Conservation (phyloP, 1,139 yeast species). For the Hansenula sp. region DNA sequence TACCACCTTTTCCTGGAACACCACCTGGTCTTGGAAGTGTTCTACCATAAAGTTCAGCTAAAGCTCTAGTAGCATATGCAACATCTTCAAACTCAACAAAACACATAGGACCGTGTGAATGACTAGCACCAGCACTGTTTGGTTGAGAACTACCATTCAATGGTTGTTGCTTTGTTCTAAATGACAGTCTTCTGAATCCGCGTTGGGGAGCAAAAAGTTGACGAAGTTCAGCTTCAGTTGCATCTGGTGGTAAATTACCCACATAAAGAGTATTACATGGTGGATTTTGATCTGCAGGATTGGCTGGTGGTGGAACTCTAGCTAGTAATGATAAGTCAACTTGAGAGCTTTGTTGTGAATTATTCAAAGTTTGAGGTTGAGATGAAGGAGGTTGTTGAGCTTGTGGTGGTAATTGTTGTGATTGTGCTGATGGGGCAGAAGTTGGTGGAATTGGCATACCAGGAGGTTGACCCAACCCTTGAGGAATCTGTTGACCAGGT, state of each 20-base stretch:
- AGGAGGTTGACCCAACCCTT: constrained; percentile 15
- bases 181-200: constrained; percentile 89
- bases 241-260: constrained; percentile 96
- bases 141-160: constrained; percentile 32
- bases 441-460: constrained; percentile 16
- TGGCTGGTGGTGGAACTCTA: constrained; percentile 91
- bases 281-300: constrained; percentile 98
- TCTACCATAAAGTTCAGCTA: constrained; percentile 90
- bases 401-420: constrained; percentile 6
- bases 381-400: constrained; percentile 4
- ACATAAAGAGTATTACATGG: constrained; percentile 97
- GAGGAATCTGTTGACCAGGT: constrained; percentile 14
- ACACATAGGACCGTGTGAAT: constrained; percentile 94
- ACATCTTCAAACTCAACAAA: constrained; percentile 98
- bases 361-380: constrained; percentile 9
- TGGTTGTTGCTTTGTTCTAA: constrained; percentile 65
- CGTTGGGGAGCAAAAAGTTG: constrained; percentile 82
- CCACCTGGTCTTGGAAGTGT: constrained; percentile 64
- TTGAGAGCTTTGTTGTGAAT: constrained; percentile 36
- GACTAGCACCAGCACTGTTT: constrained; percentile 76
- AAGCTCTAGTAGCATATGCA: constrained; percentile 85
- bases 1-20: constrained; percentile 77
- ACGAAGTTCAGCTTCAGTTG: constrained; percentile 89
- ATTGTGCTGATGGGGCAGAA: constrained; percentile 15
- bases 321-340: constrained; percentile 66